Evolutionary conservation across 1,284 basidiomycete species (phyloP), one percentile per base, ranked within the genome.

Genomic region (Mycosarcoma mackinlayi): DNA sequence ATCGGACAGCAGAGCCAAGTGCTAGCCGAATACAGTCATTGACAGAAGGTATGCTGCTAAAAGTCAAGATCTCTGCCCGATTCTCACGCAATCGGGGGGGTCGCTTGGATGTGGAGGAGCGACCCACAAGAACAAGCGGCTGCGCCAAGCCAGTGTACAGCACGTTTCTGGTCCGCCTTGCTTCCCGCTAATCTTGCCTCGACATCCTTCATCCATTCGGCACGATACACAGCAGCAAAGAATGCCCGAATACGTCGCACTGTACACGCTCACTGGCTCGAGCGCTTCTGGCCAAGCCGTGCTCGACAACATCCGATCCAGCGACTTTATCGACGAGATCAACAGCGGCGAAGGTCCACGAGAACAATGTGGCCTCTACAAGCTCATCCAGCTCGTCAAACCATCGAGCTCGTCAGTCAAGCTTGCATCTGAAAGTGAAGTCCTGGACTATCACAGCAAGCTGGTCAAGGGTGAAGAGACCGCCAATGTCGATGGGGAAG

Each of bases 281-380:
- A 23, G 25, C 24, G n/a, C 49, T 13, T 28, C 42, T 11, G 60
- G 58, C 27, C 41, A 55, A n/a, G 28, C 39, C 5, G 52, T 77
- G 11, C 58, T 76, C 9, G 44, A 50, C 19, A 50, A 66, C 28
- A 75, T 79, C 46, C 64, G 72, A n/a, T 49, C 66, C 1, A 68
- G 68, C 24, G 73, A 73, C 47, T 76, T 64, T 38, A 71, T 79
- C 47, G 60, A 63, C 37, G 77, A 79, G 49, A 53, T 76, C 48
- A 68, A 72, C 34, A 68, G 65, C 31, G 76, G 76, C 30, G 75
- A 79, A 51, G 63, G 59, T 5, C 53, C 65, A 6, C 57, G 69
- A 11, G 67, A 74, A 40, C 55, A 75, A 25, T 70, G 64, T 24
- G 60, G 70, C n/a, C 64, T 79, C 6, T 71, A 64, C 45, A 60